Evolutionary conservation across 225 moss, liverwort and hornwort genomes (phyloP), one percentile per base, ranked within the genome.

Genomic region (Bryum argenteum): DNA sequence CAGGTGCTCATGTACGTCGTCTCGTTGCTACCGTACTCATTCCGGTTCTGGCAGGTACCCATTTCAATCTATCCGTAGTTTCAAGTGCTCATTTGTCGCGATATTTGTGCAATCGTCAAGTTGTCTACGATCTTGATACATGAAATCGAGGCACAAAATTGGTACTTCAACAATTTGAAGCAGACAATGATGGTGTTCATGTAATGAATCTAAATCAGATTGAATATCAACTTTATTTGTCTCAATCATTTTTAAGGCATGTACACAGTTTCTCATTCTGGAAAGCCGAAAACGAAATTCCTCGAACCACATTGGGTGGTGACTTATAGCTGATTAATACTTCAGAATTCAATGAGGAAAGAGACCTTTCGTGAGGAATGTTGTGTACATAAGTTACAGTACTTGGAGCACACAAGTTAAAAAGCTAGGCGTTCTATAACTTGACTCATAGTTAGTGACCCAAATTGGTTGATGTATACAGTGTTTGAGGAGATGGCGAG

Each of bases 41-140:
- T 88, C 85, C 92, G 97, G 42, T 83, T 98, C 43, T 85, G 89
- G 86, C 96, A 96, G 96, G 96, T 96, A 65, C 54, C 22, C 1
- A 9, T 24, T n/a, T 20, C 54, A 20, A 26, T 26, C 33, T 39
- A 55, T 23, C 37, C 21, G 4, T 9, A 8, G 11, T 54, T 13
- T 22, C 19, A 24, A 54, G 9, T 54, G 19, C 22, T 11, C 10
- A n/a, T 66, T 55, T 48, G 22, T 70, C 48, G 15, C 17, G 21
- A 15, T 13, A 17, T 70, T 55, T 40, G 17, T 65, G 12, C 56
- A 42, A 43, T 51, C 52, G 33, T 38, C 14, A 18, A 28, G 59
- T 39, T 5, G 15, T 18, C 18, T 68, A 40, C 76, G 6, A 13
- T 47, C 41, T 5, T 57, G 11, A 48, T 20, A 56, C 18, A 18